Base-by-base conservation (phyloP, 768 basidiomycete species). In the Punctularia strigosozonata region DNA sequence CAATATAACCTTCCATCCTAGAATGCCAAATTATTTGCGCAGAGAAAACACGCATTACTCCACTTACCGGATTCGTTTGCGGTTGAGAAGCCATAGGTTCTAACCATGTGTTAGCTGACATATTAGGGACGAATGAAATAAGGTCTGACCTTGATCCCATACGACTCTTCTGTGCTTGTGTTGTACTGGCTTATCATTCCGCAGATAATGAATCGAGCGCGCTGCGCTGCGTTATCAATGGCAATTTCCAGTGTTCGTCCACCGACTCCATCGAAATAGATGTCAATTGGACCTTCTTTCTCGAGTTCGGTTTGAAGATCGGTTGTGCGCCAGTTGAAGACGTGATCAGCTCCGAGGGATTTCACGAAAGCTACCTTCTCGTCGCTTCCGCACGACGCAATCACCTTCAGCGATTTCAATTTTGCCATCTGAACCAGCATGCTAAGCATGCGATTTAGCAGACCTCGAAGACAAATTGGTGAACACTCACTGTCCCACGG, bases 221-320 rank as follows among this genome's bases (percentile, higher is more conserved):
- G 44, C 0, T 46, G 36, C 0, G 60, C 64, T 1, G 76, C 63
- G 28, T 61, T 63, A 1, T 62, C 57, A 4, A 81, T 50, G 1
- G 73, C 77, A 13, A 65, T 62, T 6, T 81, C 77, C 4, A 81
- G 59, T 0, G 62, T 68, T 38, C 73, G 66, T 2, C 77, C 77
- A 7, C 75, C 77, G 8, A 79, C 77, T 31, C 72, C 68, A 43
- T 76, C 73, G 68, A 69, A 73, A 46, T 62, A 74, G 22, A 62
- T 45, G 37, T 58, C 54, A 36, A 58, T 47, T 6, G 49, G 53
- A 28, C 58, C 56, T 26, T 56, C 38, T 38, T 55, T 46, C 42
- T 46, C 28, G 13, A 65, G 50, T 14, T 55, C 44, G 14, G 56
- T 47, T 21, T 60, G 45, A 55, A 57, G 10, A 19, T 20, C 19